phyloP scores from a whole-genome alignment of 129 eudicot species.

The Escallonia herrerae region DNA sequence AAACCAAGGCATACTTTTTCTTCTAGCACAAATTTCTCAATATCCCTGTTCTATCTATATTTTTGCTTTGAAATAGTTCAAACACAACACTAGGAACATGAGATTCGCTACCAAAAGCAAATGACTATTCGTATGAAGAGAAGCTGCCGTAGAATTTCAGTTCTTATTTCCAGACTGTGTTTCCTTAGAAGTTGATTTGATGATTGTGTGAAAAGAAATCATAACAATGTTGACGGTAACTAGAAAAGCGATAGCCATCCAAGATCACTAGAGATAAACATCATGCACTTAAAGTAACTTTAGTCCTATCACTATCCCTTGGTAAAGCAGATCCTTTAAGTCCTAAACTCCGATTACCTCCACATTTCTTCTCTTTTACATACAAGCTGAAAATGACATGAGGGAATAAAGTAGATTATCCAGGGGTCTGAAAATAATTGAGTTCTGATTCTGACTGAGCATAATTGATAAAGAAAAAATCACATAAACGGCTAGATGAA shows the following conservation, averaged over 20 bases:
- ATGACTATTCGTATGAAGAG: not conserved
- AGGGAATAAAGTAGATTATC: conserved; percentile 11
- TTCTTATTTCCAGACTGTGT: not conserved
- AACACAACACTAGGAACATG: too few species aligned
- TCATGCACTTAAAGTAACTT: conserved; percentile 31
- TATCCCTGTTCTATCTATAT: too few species aligned
- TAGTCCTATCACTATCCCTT: conserved; percentile 30
- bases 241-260: conserved; percentile 8
- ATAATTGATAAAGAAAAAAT: not conserved
- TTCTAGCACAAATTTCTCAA: too few species aligned
- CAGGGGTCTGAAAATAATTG: conserved; percentile 2
- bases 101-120: too few species aligned
- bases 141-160: not conserved
- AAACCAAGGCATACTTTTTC: too few species aligned
- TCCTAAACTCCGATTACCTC: conserved; percentile 15
- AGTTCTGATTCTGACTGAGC: not conserved
- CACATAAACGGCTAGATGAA: not conserved
- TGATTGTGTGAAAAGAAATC: conserved; percentile 15
- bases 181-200: not conserved
- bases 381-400: conserved; percentile 22
- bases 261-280: conserved; percentile 21
- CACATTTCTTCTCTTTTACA: conserved; percentile 8
- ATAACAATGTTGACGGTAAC: conserved; percentile 15
- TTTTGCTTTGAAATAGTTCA: too few species aligned
- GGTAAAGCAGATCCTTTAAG: conserved; percentile 18